Percentiles rank a stretch among this genome's conserved stretches.
These are phyloP conservation scores for Talaromyces sp. DNA, from an alignment of 2,329 filamentous ascomycete species.

Conservation along the genomic window DNA sequence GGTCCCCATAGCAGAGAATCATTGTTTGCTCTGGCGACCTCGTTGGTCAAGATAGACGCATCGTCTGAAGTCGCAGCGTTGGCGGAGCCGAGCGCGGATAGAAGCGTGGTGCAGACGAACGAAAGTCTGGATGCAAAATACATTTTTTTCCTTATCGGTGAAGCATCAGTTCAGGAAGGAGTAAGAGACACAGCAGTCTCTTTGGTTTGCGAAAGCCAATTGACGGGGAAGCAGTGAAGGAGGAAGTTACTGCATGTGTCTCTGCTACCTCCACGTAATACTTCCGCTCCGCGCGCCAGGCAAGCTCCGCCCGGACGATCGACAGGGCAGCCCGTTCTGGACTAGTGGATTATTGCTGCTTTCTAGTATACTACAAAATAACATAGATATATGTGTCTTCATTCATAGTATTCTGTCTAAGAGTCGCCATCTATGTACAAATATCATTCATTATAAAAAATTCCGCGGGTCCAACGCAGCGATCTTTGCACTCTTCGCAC, in stretches of 20 bases:
- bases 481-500: conserved; percentile 63
- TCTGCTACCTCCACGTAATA: conserved; percentile 10
- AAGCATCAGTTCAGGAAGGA: conserved; percentile 15
- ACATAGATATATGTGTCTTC: background rate
- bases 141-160: conserved; percentile 23
- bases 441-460: conserved; percentile 34
- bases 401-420: background rate
- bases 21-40: conserved; percentile 55
- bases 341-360: background rate
- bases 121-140: conserved; percentile 23
- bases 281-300: background rate
- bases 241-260: background rate
- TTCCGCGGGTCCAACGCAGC: conserved; percentile 63
- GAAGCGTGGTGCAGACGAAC: conserved; percentile 23
- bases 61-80: conserved; percentile 26
- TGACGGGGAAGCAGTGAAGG: conserved; percentile 1
- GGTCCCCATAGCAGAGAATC: conserved; percentile 92
- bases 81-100: conserved; percentile 24
- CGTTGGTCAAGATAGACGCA: conserved; percentile 32
- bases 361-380: background rate
- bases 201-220: conserved; percentile 14
- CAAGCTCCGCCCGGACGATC: background rate
- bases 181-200: conserved; percentile 12
- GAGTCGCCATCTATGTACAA: background rate
- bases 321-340: background rate